Conservation (phyloP, 108 stramenopile genomes). For the Fragilaria crotonensis region DNA sequence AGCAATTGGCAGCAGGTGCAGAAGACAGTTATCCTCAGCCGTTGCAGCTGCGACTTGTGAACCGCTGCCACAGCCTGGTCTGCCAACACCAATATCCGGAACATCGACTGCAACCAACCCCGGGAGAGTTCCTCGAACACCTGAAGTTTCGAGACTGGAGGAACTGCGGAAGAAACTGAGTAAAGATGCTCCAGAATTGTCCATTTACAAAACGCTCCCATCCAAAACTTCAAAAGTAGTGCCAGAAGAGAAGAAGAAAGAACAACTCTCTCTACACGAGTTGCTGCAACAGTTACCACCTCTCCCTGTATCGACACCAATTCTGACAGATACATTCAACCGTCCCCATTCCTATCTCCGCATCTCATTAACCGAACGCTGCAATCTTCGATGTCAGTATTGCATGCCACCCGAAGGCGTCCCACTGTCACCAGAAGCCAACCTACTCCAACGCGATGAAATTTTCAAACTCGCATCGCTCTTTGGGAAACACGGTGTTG, state of each 20-base stretch:
- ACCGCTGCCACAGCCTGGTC: neutral
- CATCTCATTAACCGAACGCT: slow-evolving; percentile 93
- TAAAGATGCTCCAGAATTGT: neutral
- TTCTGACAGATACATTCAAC: slow-evolving; percentile 75
- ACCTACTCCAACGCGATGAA: slow-evolving; percentile 80
- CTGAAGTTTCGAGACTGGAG: neutral
- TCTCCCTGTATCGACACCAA: neutral
- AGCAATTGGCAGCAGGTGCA: no score
- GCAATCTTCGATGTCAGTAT: slow-evolving; percentile 95
- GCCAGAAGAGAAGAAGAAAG: neutral
- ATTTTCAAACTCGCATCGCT: slow-evolving; percentile 65
- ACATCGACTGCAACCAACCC: neutral
- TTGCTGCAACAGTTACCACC: neutral
- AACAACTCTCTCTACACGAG: neutral
- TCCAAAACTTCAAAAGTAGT: neutral
- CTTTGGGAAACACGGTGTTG: slow-evolving; percentile 78
- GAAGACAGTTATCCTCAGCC: neutral
- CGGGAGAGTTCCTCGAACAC: no score
- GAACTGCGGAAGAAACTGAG: neutral
- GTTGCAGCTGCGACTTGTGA: neutral
- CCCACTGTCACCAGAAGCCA: slow-evolving; percentile 45
- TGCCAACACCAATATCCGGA: neutral
- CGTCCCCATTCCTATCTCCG: slow-evolving; percentile 93
- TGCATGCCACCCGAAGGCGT: slow-evolving; percentile 99
- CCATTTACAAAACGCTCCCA: neutral